A percentile compares a stretch with the other conserved stretches of the same genome.
Evolutionary conservation across 2,329 filamentous ascomycete genomes (phyloP).

Genomic region (Ciborinia camelliae): DNA sequence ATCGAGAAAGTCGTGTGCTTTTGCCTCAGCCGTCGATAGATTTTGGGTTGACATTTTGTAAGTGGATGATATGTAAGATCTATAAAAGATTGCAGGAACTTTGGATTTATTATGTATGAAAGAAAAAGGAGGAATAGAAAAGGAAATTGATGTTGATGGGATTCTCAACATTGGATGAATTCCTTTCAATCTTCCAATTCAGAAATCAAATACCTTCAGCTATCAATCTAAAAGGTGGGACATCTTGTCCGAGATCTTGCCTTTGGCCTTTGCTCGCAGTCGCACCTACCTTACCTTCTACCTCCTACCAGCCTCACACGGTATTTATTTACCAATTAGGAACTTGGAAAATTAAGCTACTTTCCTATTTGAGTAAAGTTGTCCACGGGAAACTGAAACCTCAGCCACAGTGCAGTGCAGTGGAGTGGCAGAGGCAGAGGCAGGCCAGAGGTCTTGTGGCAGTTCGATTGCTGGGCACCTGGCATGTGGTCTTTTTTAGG

Average conservation of each 20-base stretch:
- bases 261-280: too few relatives aligned
- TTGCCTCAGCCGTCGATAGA: constrained; percentile 31
- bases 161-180: constrained; percentile 12
- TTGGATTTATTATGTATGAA: background rate
- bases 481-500: too few relatives aligned
- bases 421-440: too few relatives aligned
- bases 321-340: background rate
- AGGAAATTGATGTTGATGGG: constrained; percentile 1
- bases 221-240: background rate
- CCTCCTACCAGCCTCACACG: background rate
- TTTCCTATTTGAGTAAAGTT: background rate
- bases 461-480: too few relatives aligned
- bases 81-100: background rate
- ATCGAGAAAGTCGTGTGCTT: constrained; percentile 70
- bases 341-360: background rate
- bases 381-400: background rate
- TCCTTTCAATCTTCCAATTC: too few relatives aligned
- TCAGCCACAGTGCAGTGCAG: background rate
- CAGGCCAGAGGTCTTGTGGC: too few relatives aligned
- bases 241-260: background rate
- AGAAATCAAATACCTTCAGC: background rate
- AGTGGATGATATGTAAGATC: constrained; percentile 8
- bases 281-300: background rate
- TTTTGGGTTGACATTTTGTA: constrained; percentile 31
- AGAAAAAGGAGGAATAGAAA: background rate